These are phyloP conservation scores for Punica granatum DNA, from an alignment of 345 rosid species.

Conservation along the genomic window DNA sequence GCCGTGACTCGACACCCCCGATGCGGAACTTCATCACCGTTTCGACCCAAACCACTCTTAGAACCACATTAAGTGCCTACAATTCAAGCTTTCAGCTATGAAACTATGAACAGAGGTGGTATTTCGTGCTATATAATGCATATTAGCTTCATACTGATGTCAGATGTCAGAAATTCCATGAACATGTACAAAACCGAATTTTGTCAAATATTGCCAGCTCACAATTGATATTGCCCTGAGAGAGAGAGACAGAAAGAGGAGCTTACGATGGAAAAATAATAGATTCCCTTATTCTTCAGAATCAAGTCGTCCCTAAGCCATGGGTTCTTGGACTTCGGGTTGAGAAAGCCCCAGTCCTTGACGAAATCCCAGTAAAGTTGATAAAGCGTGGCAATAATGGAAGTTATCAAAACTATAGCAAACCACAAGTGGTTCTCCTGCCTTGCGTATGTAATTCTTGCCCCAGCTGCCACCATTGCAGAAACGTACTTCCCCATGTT, in stretches of 20 bases:
- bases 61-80: constrained; percentile 70
- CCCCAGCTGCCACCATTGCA: constrained; percentile 96
- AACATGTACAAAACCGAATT: not conserved
- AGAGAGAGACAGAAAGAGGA: not conserved
- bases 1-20: constrained; percentile 36
- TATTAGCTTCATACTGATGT: too few relatives aligned
- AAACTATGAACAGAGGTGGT: not conserved
- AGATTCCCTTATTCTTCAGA: constrained; percentile 62
- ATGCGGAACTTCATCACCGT: constrained; percentile 49
- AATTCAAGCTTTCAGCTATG: not conserved
- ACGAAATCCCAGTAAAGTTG: constrained; percentile 97
- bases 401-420: constrained; percentile 48
- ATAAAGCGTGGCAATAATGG: constrained; percentile 61
- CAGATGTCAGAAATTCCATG: too few relatives aligned
- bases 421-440: constrained; percentile 49
- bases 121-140: not conserved
- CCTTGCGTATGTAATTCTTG: constrained; percentile 66
- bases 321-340: constrained; percentile 55
- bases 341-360: constrained; percentile 84
- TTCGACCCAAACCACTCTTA: constrained; percentile 90
- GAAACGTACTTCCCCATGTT: constrained; percentile 98
- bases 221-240: not conserved
- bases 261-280: constrained; percentile 82
- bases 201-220: not conserved
- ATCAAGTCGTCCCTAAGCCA: constrained; percentile 84